Base-by-base conservation (phyloP, 2,329 filamentous ascomycete genomes). In the Beauveria caledonica region DNA sequence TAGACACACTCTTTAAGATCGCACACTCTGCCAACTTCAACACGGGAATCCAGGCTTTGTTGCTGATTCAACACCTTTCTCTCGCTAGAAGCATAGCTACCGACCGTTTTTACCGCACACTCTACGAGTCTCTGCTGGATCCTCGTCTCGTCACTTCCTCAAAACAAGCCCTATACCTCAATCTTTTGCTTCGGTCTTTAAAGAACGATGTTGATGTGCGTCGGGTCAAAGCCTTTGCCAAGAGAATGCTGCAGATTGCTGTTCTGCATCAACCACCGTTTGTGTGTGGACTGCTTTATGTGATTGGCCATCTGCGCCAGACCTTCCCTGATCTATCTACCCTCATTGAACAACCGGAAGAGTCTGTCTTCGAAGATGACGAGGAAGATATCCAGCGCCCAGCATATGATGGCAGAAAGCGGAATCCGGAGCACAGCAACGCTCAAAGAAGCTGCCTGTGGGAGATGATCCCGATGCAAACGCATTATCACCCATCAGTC, bases 1-100 rank as follows among this genome's bases (percentile, higher is more conserved):
- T 99, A 61, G 89, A 97, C 70, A 97, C 93, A 3, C 82, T 99
- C 27, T 99, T 97, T 81, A 87, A 86, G 68, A 94, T 99, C 68
- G 96, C 94, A 0, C 94, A 99, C 74, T 97, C 93, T 1, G 91
- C 93, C 60, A 99, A 99, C 74, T 97, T 99, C 82, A 99, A 97
- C 76, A 99, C 94, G 1, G 94, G 92, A 70, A 90, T 99, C 42
- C 94, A 99, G 74, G 93, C 94, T 39, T 82, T 99, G 65, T 88
- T 96, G 76, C 79, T 99, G 52, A 95, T 99, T 65, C 94, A 97
- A 71, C 94, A 97, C 72, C 83, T 99, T 29, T 90, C 92, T 0
- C 80, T 86, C 1, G 84, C 87, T 3, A 91, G 94, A 71, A 88
- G 92, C 68, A 80, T 93, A 58, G 87, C 88, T 5, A 87, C 88